Evolutionary conservation across 352 stramenopile species (phyloP), one percentile per base, ranked within the genome.

Genomic region (Phytophthora pseudosyringae): DNA sequence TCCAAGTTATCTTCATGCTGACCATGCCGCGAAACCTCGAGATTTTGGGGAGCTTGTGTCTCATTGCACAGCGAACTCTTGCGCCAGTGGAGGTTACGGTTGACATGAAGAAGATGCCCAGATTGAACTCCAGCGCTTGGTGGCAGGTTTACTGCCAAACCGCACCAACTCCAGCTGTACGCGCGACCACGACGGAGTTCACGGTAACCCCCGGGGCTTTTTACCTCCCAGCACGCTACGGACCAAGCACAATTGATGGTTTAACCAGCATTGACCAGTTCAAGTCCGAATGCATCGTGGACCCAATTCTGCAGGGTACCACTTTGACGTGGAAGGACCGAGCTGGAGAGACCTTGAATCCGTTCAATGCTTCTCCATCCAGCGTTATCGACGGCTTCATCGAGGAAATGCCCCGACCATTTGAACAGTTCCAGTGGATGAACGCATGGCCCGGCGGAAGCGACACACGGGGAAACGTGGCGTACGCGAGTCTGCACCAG

Each of bases 1-100:
- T 80, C 13, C 57, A 75, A 41, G 51, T 80, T 5, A 61, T 90
- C 13, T 86, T 87, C 41, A 81, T 82, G 39, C 29, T 87, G 4
- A 50, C 64, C 0, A 67, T 83, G 39, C 78, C 81, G 0, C 52
- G 51, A 8, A 59, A 83, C 18, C 29, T 90, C 11, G 67, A 77
- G 15, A 54, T 80, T 25, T 38, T 81, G 10, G 75, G 57, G 0
- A 70, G 71, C 12, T 53, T 90, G n/a, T 85, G 69, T 21, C 12
- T 76, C 1, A 49, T 26, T 6, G 76, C 76, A 4, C 78, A 88
- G 39, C 59, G 67, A 62, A 53, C 62, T 3, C 64, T 89, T 6
- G 68, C 52, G 8, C 50, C 73, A 38, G 5, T 28, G 0, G 32
- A 59, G 4, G 6, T 21, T 4, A 65, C 52, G 5, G 0, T 29